Base-by-base conservation (phyloP, 768 basidiomycete species). In the Strobilomyces dryophilus region DNA sequence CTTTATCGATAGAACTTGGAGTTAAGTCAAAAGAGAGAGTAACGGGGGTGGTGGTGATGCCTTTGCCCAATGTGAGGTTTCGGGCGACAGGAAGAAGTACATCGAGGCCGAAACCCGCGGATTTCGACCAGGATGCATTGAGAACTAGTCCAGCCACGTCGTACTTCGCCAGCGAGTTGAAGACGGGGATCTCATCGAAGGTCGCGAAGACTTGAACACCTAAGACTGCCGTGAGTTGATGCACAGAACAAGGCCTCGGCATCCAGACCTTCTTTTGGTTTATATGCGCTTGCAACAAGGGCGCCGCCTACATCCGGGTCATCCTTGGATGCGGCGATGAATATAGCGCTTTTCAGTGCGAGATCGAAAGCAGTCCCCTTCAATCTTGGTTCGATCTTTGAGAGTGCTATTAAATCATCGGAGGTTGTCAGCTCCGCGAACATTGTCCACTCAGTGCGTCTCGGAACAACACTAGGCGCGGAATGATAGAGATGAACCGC, bases 401-500 rank as follows among this genome's bases (percentile, higher is more conserved):
- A 53, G 18, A 53, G 52, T 8, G 52, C 41, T n/a, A 53, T 41
- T 15, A 24, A 21, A n/a, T 53, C 20, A 11, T 36, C 26, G 1
- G 41, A 37, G 26, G 52, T 34, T 3, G 47, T 12, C 40, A 53
- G 35, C 20, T 52, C 31, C 17, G 51, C 45, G 26, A 26, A 52
- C 20, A 52, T 29, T 1, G 39, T 52, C 51, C 51, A 52, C 34
- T 53, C 53, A 12, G 27, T 53, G 35, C 47, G 35, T 32, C 49
- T 53, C 18, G 53, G 53, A 37, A 18, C 4, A 17, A 44, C 27
- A 1, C 43, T 17, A 4, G 53, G 42, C 4, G 47, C 53, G 5
- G 53, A 53, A 14, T 42, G 15, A 29, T 53, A 53, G 34, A 53
- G 35, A 15, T 53, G 46, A 45, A 53, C 53, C 27, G 42, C 47